phyloP scores from a whole-genome alignment of 305 asterid species.

The Ajuga reptans region DNA sequence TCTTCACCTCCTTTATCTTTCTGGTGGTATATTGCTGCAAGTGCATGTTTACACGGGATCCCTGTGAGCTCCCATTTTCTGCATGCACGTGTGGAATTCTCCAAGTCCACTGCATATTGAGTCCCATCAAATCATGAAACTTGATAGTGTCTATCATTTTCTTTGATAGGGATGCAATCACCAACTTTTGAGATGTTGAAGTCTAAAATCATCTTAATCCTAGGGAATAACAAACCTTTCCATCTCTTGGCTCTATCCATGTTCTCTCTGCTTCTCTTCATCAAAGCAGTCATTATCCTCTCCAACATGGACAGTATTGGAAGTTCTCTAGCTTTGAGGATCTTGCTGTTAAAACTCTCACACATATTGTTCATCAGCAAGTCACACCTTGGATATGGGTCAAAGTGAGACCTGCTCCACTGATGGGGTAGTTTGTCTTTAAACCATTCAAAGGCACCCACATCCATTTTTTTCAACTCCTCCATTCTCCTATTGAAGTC shows the following conservation, averaged over 20 bases:
- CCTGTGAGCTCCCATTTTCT: neutral
- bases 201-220: neutral
- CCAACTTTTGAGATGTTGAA: neutral
- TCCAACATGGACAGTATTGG: neutral
- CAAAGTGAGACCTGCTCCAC: neutral
- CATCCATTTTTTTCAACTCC: neutral
- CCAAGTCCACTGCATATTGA: neutral
- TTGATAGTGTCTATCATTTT: neutral
- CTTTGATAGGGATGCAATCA: neutral
- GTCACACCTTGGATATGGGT: neutral
- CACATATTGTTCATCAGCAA: neutral
- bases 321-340: too few relatives aligned
- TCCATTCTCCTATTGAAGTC: neutral
- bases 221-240: neutral
- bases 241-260: too few relatives aligned
- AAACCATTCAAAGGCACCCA: neutral
- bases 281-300: neutral
- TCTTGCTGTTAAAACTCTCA: too few relatives aligned
- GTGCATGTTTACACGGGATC: neutral
- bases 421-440: too few relatives aligned
- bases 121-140: neutral
- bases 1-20: too few relatives aligned
- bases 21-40: too few relatives aligned
- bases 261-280: neutral
- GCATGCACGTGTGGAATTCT: neutral